Evolutionary conservation across 2,329 filamentous ascomycete genomes (phyloP).

Genomic region (Colletotrichum brevisporum): DNA sequence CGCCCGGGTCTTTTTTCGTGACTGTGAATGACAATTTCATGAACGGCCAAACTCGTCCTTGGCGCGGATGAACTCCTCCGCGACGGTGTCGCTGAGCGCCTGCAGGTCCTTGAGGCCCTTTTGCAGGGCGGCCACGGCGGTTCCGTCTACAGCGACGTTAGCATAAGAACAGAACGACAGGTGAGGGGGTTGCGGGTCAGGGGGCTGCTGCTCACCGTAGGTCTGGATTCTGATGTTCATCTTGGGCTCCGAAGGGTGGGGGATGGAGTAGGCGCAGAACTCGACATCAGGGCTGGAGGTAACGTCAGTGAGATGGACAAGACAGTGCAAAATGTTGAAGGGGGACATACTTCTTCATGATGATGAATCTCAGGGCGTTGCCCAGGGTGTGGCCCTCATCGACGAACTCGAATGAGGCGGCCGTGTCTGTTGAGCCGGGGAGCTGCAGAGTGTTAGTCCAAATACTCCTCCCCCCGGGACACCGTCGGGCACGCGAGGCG

Average conservation of each 20-base stretch:
- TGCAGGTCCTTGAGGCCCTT: conserved; percentile 92
- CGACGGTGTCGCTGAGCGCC: conserved; percentile 92
- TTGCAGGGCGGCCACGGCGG: conserved; percentile 86
- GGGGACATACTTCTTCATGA: conserved; percentile 90
- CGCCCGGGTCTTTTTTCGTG: conserved; percentile 11
- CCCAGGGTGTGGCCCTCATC: conserved; percentile 96
- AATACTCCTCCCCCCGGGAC: too few species aligned
- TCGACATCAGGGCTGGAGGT: conserved; percentile 86
- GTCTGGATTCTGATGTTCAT: conserved; percentile 99
- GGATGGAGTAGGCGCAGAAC: conserved; percentile 98
- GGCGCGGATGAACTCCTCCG: conserved; percentile 81
- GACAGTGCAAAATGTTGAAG: not conserved
- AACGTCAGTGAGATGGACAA: conserved; percentile 17
- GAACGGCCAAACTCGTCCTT: conserved; percentile 55
- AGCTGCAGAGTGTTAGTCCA: conserved; percentile 67
- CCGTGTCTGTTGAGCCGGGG: conserved; percentile 86
- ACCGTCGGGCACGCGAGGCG: too few species aligned
- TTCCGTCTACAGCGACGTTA: conserved; percentile 71
- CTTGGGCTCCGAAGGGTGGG: conserved; percentile 93
- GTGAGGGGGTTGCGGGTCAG: not conserved
- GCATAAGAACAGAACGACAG: not conserved
- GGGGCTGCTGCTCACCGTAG: conserved; percentile 75
- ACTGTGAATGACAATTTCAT: not conserved
- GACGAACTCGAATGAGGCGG: conserved; percentile 94
- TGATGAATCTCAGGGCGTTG: conserved; percentile 93